phyloP scores from a whole-genome alignment of 2,329 filamentous ascomycete species.

The Nigrospora osmanthi region DNA sequence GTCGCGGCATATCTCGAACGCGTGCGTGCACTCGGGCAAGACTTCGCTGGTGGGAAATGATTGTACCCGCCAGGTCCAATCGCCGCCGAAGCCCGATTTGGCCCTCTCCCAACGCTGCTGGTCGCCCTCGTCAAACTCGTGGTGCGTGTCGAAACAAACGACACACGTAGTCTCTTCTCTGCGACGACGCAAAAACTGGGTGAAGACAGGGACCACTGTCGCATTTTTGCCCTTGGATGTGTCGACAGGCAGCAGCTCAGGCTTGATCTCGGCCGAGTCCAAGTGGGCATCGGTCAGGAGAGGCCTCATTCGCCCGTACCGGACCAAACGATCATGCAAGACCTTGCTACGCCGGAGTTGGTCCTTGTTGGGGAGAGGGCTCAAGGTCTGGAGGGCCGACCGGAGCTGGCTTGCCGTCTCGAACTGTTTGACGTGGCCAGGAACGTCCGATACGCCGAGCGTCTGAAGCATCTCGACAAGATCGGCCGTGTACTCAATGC shows the following conservation, averaged over 20 bases:
- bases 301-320: conserved; percentile 3
- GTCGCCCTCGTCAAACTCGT: conserved; percentile 2
- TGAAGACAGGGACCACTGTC: conserved; percentile 4
- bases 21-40: conserved; percentile 5
- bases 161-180: neutral
- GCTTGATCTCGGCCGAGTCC: neutral
- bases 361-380: neutral
- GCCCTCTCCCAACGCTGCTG: conserved; percentile 1
- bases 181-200: conserved; percentile 1
- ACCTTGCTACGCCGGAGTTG: conserved; percentile 5
- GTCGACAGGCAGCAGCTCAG: neutral
- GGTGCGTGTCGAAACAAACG: conserved; percentile 5
- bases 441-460: neutral
- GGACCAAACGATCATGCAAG: conserved; percentile 5
- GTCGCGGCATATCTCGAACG: conserved; percentile 4
- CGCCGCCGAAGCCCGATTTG: conserved; percentile 4
- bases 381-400: conserved; percentile 1
- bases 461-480: conserved; percentile 1
- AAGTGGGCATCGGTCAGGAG: neutral
- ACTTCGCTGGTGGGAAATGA: conserved; percentile 5
- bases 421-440: neutral
- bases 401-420: conserved; percentile 1
- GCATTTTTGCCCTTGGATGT: conserved; percentile 2
- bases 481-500: conserved; percentile 1
- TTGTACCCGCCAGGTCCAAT: conserved; percentile 9